A percentile compares a stretch with the other conserved stretches of the same genome.
These are phyloP conservation scores for Ilex aquifolium DNA, from an alignment of 257 asterid genomes.

Conservation along the genomic window DNA sequence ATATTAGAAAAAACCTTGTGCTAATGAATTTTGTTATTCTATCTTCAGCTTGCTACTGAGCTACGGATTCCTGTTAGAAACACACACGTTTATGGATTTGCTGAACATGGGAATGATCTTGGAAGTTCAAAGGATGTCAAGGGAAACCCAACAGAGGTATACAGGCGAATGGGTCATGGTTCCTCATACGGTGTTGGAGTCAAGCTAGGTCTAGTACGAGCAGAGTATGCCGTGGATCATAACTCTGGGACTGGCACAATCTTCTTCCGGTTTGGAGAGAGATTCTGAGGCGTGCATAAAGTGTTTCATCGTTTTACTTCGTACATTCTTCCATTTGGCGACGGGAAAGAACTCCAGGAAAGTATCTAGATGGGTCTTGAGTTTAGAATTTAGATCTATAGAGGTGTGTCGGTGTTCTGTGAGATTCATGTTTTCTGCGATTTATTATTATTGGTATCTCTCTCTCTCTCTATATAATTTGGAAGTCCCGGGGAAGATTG, in stretches of 20 bases:
- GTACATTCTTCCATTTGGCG: too few relatives aligned
- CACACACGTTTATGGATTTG: slow-evolving; percentile 81
- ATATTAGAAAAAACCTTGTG: background rate
- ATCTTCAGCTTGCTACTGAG: slow-evolving; percentile 75
- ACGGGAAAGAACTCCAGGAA: too few relatives aligned
- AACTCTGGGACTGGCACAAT: slow-evolving; percentile 87
- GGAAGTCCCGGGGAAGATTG: too few relatives aligned
- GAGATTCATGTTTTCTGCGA: too few relatives aligned
- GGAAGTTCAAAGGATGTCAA: slow-evolving; percentile 89
- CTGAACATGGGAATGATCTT: slow-evolving; percentile 92
- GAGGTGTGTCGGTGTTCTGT: too few relatives aligned
- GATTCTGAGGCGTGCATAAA: slow-evolving; percentile 42
- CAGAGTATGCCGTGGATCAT: slow-evolving; percentile 87
- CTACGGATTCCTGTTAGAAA: slow-evolving; percentile 76
- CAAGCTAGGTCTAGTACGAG: slow-evolving; percentile 86
- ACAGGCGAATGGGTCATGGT: slow-evolving; percentile 86
- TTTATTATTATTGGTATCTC: too few relatives aligned
- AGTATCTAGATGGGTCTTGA: too few relatives aligned
- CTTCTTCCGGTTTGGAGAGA: slow-evolving; percentile 94
- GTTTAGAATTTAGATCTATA: too few relatives aligned
- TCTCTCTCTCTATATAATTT: too few relatives aligned
- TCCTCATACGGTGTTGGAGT: slow-evolving; percentile 90
- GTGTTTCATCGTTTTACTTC: too few relatives aligned
- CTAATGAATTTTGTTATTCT: background rate
- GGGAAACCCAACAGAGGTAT: slow-evolving; percentile 95